Evolutionary conservation across 495 filamentous ascomycete species (phyloP), one percentile per base, ranked within the genome.

Genomic region (Astrothelium subdiscretum): DNA sequence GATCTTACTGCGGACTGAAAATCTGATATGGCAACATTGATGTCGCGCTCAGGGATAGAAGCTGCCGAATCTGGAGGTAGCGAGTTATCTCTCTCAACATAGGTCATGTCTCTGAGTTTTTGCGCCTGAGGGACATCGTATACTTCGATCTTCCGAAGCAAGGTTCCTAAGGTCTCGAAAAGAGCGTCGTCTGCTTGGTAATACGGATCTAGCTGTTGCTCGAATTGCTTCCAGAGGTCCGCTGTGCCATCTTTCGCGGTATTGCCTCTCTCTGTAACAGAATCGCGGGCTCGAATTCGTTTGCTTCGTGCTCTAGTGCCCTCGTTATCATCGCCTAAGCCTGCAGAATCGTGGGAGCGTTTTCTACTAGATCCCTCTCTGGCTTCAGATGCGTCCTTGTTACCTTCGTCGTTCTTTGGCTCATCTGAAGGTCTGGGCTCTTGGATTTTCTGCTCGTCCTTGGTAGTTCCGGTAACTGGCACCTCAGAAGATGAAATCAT

Each of bases 241-340:
- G 86, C 79, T 3, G 73, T 66, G 26, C 77, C 70, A 48, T 80
- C 80, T 26, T 89, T 88, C 4, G 69, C 70, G 20, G 70, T 72
- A 40, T 70, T 70, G 22, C 74, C 69, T 11, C 67, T 68, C 24
- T 89, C 89, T 1, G 73, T 72, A 62, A 84, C 83, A 5, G 85
- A 88, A 58, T 92, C 90, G 38, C 90, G 81, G 31, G 89, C 86
- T 64, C 89, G 82, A 31, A 89, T 90, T 57, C 92, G 81, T 69
- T 92, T 92, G 74, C 90, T 95, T 68, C 90, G 84, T 67, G 86
- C 83, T 52, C 88, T 80, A 3, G 85, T 82, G 10, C 79, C 82
- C 63, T 87, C 75, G 10, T 65, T 69, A 5, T 70, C 73, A 15
- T 85, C 84, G 0, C 76, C 75, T 24, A 88, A 70, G 0, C 83